Conservation (phyloP, 768 basidiomycete species). For the Rhodotorula babjevae region DNA sequence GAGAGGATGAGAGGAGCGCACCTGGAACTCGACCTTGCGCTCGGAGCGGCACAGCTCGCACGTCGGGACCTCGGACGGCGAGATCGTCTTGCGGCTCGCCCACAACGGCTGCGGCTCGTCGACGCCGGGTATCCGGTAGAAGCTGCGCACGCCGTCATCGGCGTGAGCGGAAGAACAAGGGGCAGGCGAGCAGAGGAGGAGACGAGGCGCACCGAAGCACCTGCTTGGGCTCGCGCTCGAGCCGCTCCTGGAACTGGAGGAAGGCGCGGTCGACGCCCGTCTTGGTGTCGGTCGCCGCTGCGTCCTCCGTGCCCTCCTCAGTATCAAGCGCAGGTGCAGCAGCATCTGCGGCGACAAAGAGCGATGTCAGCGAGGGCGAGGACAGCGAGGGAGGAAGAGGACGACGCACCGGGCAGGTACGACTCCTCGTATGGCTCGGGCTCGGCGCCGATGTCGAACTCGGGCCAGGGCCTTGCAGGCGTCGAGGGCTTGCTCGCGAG, state of each 20-base stretch:
- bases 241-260: conserved; percentile 39
- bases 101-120: conserved; percentile 30
- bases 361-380: too few relatives aligned
- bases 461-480: conserved; percentile 10
- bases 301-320: conserved; percentile 30
- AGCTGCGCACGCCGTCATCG: not conserved
- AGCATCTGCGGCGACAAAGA: not conserved
- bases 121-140: conserved; percentile 35
- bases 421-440: conserved; percentile 37
- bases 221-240: conserved; percentile 40
- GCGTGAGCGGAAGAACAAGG: too few relatives aligned
- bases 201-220: conserved; percentile 33
- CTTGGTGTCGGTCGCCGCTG: conserved; percentile 34
- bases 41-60: conserved; percentile 30
- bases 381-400: accelerated
- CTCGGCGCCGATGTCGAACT: conserved; percentile 30
- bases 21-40: conserved; percentile 41
- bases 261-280: conserved; percentile 39
- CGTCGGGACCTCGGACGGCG: conserved; percentile 4
- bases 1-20: not conserved
- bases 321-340: conserved; percentile 3
- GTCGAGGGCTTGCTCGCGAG: not conserved
- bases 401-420: conserved; percentile 19
- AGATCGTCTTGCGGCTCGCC: conserved; percentile 14
- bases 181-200: not conserved